Conservation (phyloP, 768 basidiomycete genomes). For the Pleurotus pulmonarius region DNA sequence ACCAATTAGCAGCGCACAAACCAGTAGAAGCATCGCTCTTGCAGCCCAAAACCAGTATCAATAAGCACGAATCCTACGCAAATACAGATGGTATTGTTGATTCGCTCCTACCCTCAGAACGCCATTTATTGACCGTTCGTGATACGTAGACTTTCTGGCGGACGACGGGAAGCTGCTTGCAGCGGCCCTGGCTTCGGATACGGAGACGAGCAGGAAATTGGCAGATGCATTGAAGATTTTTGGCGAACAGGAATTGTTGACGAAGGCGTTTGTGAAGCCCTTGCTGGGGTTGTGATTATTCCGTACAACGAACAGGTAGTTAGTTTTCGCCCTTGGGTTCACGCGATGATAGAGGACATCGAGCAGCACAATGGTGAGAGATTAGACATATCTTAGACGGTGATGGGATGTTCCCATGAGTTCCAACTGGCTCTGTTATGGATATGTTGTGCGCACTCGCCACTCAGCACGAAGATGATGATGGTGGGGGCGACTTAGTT, state of each 20-base stretch:
- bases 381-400: no score
- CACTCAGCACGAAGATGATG: no score
- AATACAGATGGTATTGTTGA: not conserved
- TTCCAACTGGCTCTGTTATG: no score
- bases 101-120: not conserved
- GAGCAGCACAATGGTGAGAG: no score
- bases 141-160: slow-evolving; percentile 29
- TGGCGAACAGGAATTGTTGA: slow-evolving; percentile 36
- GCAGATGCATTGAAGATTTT: slow-evolving; percentile 43
- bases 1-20: slow-evolving; percentile 27
- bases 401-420: no score
- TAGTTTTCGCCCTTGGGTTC: not conserved
- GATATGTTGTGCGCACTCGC: no score
- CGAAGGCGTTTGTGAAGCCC: slow-evolving; percentile 23
- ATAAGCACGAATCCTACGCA: not conserved
- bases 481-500: no score
- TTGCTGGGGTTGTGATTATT: not conserved
- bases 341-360: no score
- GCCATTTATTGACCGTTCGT: not conserved
- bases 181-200: slow-evolving; percentile 31
- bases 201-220: slow-evolving; percentile 38
- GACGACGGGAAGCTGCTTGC: slow-evolving; percentile 28
- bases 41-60: slow-evolving; percentile 3
- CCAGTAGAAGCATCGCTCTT: slow-evolving; percentile 11
- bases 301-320: not conserved